Evolutionary conservation across 768 basidiomycete species (phyloP), one percentile per base, ranked within the genome.

Genomic region (Piloderma croceum): DNA sequence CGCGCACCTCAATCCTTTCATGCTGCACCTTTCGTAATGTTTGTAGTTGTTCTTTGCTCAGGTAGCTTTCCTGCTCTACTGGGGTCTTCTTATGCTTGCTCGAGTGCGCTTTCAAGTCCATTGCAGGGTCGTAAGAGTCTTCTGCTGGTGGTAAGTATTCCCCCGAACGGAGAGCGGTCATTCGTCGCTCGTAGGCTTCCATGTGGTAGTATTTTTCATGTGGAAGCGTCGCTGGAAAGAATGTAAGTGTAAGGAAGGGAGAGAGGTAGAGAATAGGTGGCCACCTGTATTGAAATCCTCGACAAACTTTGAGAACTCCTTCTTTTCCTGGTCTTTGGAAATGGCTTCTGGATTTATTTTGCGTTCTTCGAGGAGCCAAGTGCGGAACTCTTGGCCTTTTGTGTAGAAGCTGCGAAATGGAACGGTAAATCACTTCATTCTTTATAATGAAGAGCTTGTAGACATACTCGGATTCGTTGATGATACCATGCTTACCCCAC

Each of bases 201-300:
- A 93, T 90, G 54, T 92, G 77, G 60, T 94, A 94, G 61, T 92
- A 96, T 59, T 96, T 96, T 59, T 93, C 90, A 53, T 94, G 86
- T 7, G 92, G 89, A 3, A 96, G 71, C 3, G 92, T 96, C 11
- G 90, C 91, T 91, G 42, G 15, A 38, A 7, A 24, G 34, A 27
- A 31, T 27, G 35, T 22, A n/a, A 33, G 34, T 20, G 38, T 31
- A 21, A 21, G 10, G 37, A 27, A 34, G 34, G 39, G 33, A 24
- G 15, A 37, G 24, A 22, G 31, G 24, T 24, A 17, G 7, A 41
- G 5, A 13, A 18, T 17, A 20, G 23, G 31, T 25, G 46, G 68
- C 22, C 45, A 81, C 87, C 83, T 22, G 85, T 89, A 52, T 90
- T 88, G 54, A 71, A 90, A 55, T 90, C 88, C 58, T 90, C 88